Conservation (phyloP, 108 stramenopile genomes). For the Schizochytrium sp. region DNA sequence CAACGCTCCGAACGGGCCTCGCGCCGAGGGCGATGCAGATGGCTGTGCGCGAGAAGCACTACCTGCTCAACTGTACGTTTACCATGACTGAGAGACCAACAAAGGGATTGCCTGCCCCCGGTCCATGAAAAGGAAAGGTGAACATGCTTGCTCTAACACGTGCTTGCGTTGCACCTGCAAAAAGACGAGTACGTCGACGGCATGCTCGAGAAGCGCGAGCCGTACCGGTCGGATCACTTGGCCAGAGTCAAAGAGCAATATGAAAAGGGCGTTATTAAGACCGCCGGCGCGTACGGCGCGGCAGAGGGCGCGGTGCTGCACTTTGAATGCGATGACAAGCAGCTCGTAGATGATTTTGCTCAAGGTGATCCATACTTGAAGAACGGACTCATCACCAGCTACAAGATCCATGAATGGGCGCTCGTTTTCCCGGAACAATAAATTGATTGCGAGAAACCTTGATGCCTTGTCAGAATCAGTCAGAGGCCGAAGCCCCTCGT, state of each 20-base stretch:
- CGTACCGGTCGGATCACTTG: background rate
- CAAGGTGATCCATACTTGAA: background rate
- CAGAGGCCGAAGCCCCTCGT: background rate
- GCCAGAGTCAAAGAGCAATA: background rate
- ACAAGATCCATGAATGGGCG: background rate
- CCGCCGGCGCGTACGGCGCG: background rate
- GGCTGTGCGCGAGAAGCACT: background rate
- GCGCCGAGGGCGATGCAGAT: too few species aligned
- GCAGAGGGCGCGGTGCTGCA: background rate
- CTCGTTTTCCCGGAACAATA: background rate
- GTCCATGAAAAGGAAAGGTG: background rate
- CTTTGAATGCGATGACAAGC: background rate
- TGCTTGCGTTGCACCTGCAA: background rate
- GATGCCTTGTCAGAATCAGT: background rate
- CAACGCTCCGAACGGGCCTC: too few species aligned
- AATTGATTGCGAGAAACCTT: background rate
- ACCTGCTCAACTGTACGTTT: constrained; percentile 11
- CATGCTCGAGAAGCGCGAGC: constrained; percentile 7
- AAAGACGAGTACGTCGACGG: constrained; percentile 4
- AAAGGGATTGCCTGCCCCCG: background rate
- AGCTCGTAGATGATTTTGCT: background rate
- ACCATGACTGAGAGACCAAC: too few species aligned
- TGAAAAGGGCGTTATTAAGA: background rate
- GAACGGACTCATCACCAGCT: background rate
- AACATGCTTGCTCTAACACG: background rate